These are phyloP conservation scores for Candida saitoana DNA, from an alignment of 805 yeast genomes.

Conservation along the genomic window DNA sequence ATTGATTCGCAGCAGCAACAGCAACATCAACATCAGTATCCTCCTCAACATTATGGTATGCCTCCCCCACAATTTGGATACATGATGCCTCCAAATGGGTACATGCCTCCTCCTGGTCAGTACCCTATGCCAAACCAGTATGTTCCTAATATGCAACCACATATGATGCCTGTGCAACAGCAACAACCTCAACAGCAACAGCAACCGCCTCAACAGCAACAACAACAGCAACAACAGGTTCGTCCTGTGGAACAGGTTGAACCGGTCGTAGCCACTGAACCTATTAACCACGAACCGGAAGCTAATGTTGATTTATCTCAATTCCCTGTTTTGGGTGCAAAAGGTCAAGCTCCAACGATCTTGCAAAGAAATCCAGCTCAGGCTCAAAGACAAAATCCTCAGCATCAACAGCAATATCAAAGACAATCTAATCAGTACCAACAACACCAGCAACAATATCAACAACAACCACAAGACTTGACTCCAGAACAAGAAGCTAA, in stretches of 20 bases:
- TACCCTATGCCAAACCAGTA: constrained; percentile 24
- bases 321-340: constrained; percentile 53
- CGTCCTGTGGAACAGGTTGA: constrained; percentile 11
- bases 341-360: constrained; percentile 19
- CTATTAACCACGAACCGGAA: constrained; percentile 2
- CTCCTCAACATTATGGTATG: constrained; percentile 33
- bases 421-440: constrained; percentile 25
- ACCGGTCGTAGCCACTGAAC: constrained; percentile 3
- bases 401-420: constrained; percentile 15
- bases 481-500: constrained; percentile 72
- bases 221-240: too few relatives aligned
- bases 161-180: constrained; percentile 10
- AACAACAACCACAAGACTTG: constrained; percentile 37
- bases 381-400: constrained; percentile 11
- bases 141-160: constrained; percentile 11
- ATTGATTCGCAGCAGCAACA: constrained; percentile 30
- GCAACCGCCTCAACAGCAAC: too few relatives aligned
- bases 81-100: constrained; percentile 39
- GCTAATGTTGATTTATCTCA: constrained; percentile 37
- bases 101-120: constrained; percentile 34
- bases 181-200: too few relatives aligned
- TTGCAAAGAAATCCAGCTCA: constrained; percentile 12
- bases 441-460: constrained; percentile 26
- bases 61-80: constrained; percentile 32
- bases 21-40: constrained; percentile 20